Evolutionary conservation across 2,329 filamentous ascomycete species (phyloP).

Genomic region (Clarireedia paspali): DNA sequence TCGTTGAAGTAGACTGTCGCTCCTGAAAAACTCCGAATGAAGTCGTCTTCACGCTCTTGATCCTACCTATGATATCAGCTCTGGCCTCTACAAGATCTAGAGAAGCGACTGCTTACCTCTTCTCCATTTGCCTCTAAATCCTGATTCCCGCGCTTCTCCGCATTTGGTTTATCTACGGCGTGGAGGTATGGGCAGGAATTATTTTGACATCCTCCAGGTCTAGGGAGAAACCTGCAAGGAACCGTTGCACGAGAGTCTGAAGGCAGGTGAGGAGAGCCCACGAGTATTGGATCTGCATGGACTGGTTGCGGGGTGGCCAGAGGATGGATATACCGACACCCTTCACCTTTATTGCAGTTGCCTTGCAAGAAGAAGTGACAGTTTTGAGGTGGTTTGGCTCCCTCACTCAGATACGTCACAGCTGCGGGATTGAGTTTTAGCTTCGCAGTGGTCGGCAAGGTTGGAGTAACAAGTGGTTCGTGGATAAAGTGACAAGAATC

Average conservation of each 20-base stretch:
- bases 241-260: background rate
- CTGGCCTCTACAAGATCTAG: background rate
- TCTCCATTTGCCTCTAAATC: background rate
- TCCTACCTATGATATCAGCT: background rate
- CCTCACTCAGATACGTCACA: background rate
- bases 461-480: background rate
- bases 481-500: background rate
- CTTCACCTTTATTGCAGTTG: background rate
- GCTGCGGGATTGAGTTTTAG: background rate
- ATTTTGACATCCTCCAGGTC: background rate
- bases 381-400: background rate
- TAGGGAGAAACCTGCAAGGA: background rate
- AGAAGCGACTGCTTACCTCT: background rate
- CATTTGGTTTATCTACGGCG: background rate
- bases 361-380: background rate
- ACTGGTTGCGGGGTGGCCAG: background rate
- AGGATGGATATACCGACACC: background rate
- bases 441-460: background rate
- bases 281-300: background rate
- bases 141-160: background rate
- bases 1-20: slow-evolving; percentile 19
- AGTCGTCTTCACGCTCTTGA: slow-evolving; percentile 11
- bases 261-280: background rate
- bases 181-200: background rate
- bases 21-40: slow-evolving; percentile 20